These are phyloP conservation scores for Cladosporium colombiae DNA, from an alignment of 2,329 filamentous ascomycete genomes.

Conservation along the genomic window DNA sequence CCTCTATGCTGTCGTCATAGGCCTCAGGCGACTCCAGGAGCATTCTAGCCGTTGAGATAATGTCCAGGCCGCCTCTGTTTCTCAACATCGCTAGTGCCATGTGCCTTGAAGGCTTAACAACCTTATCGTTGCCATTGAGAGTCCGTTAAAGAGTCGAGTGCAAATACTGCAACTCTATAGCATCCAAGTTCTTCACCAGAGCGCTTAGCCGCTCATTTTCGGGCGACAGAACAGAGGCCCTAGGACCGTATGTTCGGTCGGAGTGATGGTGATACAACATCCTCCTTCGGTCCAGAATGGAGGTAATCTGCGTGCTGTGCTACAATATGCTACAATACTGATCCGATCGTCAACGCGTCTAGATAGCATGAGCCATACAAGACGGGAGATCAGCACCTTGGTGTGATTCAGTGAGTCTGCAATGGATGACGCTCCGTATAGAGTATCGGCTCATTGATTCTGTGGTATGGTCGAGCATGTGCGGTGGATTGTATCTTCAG, in stretches of 20 bases:
- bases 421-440: too few relatives aligned
- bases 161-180: neutral
- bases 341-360: neutral
- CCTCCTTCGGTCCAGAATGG: neutral
- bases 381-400: neutral
- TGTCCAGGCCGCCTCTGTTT: too few relatives aligned
- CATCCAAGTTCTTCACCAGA: neutral
- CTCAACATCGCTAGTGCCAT: too few relatives aligned
- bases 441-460: neutral
- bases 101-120: too few relatives aligned
- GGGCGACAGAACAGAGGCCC: neutral
- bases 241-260: neutral
- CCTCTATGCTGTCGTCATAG: too few relatives aligned
- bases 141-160: too few relatives aligned
- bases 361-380: neutral
- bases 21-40: too few relatives aligned
- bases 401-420: too few relatives aligned
- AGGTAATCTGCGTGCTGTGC: neutral
- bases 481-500: neutral
- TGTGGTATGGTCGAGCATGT: neutral
- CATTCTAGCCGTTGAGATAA: too few relatives aligned
- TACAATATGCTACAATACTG: neutral
- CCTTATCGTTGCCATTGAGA: too few relatives aligned
- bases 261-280: neutral
- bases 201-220: neutral